Conservation (phyloP, 305 asterid species). For the Rubia peregrina region DNA sequence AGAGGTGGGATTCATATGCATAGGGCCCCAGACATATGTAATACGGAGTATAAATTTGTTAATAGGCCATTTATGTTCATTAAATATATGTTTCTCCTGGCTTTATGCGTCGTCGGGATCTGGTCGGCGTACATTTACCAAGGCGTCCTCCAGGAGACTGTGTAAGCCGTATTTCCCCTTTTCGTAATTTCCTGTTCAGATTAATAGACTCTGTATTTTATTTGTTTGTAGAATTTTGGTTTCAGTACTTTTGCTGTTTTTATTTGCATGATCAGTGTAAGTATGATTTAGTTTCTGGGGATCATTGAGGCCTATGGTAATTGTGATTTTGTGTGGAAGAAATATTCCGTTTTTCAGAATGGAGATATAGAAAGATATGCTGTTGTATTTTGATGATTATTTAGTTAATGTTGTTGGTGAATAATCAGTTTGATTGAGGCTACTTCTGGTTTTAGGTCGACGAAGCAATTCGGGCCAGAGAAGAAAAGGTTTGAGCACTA, state of each 20-base stretch:
- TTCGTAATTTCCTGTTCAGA: not conserved
- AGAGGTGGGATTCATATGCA: no score
- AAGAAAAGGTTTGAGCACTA: conserved; percentile 92
- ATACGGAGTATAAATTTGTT: no score
- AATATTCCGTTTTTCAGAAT: not conserved
- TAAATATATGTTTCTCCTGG: conserved; percentile 36
- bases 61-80: no score
- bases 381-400: not conserved
- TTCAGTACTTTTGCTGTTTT: not conserved
- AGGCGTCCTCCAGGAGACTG: conserved; percentile 90
- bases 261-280: not conserved
- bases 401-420: not conserved
- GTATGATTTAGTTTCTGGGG: not conserved
- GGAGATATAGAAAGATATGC: not conserved
- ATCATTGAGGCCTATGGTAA: not conserved
- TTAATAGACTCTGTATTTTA: no score
- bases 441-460: conserved; percentile 44
- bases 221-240: not conserved
- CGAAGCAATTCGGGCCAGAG: conserved; percentile 78
- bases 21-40: no score
- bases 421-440: not conserved
- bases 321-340: not conserved
- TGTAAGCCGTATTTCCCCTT: conserved; percentile 31
- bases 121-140: conserved; percentile 97
- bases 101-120: conserved; percentile 85